Percentiles rank a stretch among this genome's conserved stretches.
Conservation (phyloP, 1,284 basidiomycete species). For the Cystobasidium pallidum region DNA sequence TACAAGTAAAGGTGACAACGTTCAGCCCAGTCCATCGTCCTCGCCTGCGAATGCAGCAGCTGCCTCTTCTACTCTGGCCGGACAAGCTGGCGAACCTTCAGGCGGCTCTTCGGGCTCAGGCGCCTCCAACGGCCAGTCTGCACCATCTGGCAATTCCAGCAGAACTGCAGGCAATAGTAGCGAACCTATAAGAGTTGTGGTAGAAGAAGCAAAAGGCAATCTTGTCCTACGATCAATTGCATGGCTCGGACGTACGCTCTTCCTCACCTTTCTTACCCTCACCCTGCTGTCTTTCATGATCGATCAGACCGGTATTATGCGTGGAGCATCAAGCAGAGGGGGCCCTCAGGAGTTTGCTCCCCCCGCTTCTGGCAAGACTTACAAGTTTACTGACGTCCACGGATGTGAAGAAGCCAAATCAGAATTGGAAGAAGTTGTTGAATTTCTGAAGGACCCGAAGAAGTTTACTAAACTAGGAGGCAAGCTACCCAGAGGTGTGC, state of each 20-base stretch:
- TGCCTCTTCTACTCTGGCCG: slow-evolving; percentile 23
- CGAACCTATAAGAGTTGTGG: slow-evolving; percentile 73
- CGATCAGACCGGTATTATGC: slow-evolving; percentile 88
- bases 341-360: slow-evolving; percentile 74
- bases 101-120: slow-evolving; percentile 11
- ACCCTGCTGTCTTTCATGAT: slow-evolving; percentile 83
- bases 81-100: background rate
- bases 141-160: slow-evolving; percentile 11
- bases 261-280: slow-evolving; percentile 62
- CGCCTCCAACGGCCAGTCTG: slow-evolving; percentile 6
- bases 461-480: slow-evolving; percentile 86
- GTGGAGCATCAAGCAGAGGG: slow-evolving; percentile 71
- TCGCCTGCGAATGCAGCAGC: slow-evolving; percentile 51
- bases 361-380: slow-evolving; percentile 62
- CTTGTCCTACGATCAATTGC: slow-evolving; percentile 60
- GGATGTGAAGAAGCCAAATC: slow-evolving; percentile 93
- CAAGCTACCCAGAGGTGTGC: slow-evolving; percentile 85
- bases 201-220: slow-evolving; percentile 70
- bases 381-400: slow-evolving; percentile 86
- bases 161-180: slow-evolving; percentile 55
- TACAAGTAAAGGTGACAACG: background rate
- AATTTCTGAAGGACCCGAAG: slow-evolving; percentile 87
- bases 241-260: slow-evolving; percentile 13
- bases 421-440: slow-evolving; percentile 89
- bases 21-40: slow-evolving; percentile 54